phyloP scores from a whole-genome alignment of 805 yeast species.

The Candida boleticola region DNA sequence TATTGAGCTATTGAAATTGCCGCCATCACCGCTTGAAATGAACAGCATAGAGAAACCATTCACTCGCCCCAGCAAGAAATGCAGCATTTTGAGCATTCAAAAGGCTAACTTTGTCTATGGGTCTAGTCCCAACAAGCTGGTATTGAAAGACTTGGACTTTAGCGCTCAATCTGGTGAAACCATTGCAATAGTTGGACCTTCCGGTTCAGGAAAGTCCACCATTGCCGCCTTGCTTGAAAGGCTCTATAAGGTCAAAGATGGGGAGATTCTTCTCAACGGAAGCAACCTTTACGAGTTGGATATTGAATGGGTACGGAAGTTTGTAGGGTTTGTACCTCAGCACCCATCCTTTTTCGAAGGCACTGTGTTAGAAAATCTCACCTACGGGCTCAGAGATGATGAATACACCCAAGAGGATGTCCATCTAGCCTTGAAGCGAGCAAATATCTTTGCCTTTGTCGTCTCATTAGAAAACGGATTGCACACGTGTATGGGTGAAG shows the following conservation, averaged over 20 bases:
- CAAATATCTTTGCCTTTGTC: constrained; percentile 56
- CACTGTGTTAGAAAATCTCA: constrained; percentile 65
- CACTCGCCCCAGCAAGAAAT: constrained; percentile 1
- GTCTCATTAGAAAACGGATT: constrained; percentile 54
- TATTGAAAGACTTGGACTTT: constrained; percentile 45
- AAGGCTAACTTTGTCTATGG: constrained; percentile 53
- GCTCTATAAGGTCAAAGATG: constrained; percentile 43
- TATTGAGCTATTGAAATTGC: constrained; percentile 36
- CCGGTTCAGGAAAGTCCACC: constrained; percentile 94
- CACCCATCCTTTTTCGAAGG: constrained; percentile 71
- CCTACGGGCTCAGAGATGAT: constrained; percentile 49
- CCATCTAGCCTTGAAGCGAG: constrained; percentile 38
- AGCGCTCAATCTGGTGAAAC: constrained; percentile 45
- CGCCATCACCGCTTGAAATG: constrained; percentile 34
- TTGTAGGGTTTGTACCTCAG: constrained; percentile 74
- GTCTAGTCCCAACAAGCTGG: constrained; percentile 17
- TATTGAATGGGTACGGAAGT: constrained; percentile 46
- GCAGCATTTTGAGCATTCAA: constrained; percentile 35
- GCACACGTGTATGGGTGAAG: constrained; percentile 56
- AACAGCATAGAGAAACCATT: constrained; percentile 33
- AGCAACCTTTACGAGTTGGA: constrained; percentile 47
- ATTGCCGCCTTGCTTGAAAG: constrained; percentile 55
- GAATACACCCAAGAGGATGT: constrained; percentile 9
- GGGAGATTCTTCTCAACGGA: constrained; percentile 45
- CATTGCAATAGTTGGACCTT: constrained; percentile 74